Evolutionary conservation across 2,329 filamentous ascomycete genomes (phyloP).

Genomic region (Tolypocladium amazonense): DNA sequence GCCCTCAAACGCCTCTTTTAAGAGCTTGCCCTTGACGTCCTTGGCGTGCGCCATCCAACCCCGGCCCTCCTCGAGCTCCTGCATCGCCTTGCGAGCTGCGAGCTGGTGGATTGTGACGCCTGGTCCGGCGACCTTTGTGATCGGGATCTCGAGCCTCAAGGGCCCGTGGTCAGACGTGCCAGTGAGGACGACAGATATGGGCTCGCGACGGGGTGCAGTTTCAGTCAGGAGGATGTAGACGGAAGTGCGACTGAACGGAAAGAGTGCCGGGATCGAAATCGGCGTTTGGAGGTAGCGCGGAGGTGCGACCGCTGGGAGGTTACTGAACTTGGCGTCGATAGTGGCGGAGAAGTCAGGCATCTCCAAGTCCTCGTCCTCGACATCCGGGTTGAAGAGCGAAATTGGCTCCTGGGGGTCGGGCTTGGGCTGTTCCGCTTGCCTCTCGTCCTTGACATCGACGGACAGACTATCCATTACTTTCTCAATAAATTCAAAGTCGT

Average conservation of each 20-base stretch:
- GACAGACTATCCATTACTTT: slow-evolving; percentile 38
- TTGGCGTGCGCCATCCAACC: slow-evolving; percentile 52
- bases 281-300: slow-evolving; percentile 57
- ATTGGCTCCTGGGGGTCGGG: slow-evolving; percentile 29
- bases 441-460: slow-evolving; percentile 18
- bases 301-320: slow-evolving; percentile 38
- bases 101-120: slow-evolving; percentile 57
- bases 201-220: slow-evolving; percentile 25
- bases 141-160: slow-evolving; percentile 52
- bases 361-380: slow-evolving; percentile 29
- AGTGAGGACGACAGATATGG: slow-evolving; percentile 44
- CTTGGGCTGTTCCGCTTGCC: slow-evolving; percentile 1
- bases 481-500: slow-evolving; percentile 55
- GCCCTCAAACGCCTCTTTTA: slow-evolving; percentile 35
- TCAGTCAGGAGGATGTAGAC: slow-evolving; percentile 56
- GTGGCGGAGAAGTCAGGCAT: slow-evolving; percentile 11
- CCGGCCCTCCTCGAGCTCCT: slow-evolving; percentile 59
- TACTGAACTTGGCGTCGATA: slow-evolving; percentile 27
- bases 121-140: slow-evolving; percentile 34
- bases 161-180: slow-evolving; percentile 47
- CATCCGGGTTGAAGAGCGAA: slow-evolving; percentile 47
- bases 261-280: slow-evolving; percentile 50
- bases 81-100: slow-evolving; percentile 54
- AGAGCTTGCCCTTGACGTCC: slow-evolving; percentile 26
- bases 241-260: slow-evolving; percentile 53